Conservation (phyloP, 768 basidiomycete genomes). For the Pholiota microspora region DNA sequence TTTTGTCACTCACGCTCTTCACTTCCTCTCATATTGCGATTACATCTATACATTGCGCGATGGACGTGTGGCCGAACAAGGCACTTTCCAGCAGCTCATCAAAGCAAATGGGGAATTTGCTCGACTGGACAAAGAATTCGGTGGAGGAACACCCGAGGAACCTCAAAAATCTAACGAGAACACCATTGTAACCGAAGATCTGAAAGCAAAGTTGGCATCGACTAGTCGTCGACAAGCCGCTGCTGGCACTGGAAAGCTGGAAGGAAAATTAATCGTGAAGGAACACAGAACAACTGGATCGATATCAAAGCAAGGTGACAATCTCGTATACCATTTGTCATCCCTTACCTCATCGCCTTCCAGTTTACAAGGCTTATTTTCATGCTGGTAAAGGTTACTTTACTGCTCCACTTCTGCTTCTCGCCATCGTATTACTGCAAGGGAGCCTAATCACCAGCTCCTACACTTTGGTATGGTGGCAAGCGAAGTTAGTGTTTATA, state of each 20-base stretch:
- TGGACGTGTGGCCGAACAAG: constrained; percentile 71
- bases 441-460: constrained; percentile 57
- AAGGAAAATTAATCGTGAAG: constrained; percentile 63
- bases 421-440: constrained; percentile 58
- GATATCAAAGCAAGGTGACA: constrained; percentile 44
- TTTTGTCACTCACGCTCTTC: constrained; percentile 84
- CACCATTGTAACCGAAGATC: constrained; percentile 25
- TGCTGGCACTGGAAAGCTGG: constrained; percentile 60
- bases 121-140: constrained; percentile 59
- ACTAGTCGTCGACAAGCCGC: constrained; percentile 23
- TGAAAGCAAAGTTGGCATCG: constrained; percentile 31
- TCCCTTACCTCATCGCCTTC: not conserved
- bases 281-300: constrained; percentile 69
- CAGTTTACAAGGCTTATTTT: constrained; percentile 62
- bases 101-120: constrained; percentile 50
- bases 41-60: constrained; percentile 73
- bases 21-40: constrained; percentile 80
- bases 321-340: not conserved
- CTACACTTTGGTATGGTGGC: constrained; percentile 75
- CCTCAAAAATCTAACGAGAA: constrained; percentile 23
- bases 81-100: constrained; percentile 56
- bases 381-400: constrained; percentile 49
- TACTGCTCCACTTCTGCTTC: constrained; percentile 48
- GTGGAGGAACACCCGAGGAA: constrained; percentile 43
- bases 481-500: constrained; percentile 44